Base-by-base conservation (phyloP, 345 rosid species). In the Ricinus communis region DNA sequence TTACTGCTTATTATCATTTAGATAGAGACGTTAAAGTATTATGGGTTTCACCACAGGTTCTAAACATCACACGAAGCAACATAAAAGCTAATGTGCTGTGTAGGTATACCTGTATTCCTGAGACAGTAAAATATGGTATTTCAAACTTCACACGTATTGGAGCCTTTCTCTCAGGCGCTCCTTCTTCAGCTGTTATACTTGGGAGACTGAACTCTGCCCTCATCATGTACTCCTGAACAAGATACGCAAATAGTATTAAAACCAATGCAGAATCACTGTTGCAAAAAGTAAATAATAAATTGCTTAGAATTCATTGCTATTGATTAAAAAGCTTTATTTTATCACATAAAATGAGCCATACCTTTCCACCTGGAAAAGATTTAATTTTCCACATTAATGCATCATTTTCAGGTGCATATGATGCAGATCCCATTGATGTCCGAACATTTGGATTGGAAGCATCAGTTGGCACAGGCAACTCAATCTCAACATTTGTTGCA, bases 381-480 rank as follows among this genome's bases (percentile, higher is more conserved):
- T 80, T 87, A 59, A 89, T 85, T 82, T 87, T 89, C 96, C 96
- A 90, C 72, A 90, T 80, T 68, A 90, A 71, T 65, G 92, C 89
- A 79, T 90, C 92, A 66, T 82, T 85, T 77, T 90, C 96, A 19
- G 95, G 96, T 68, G 92, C 92, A 81, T 87, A 91, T 25, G 96
- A 41, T 2, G 98, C 97, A 72, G 96, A 91, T 27, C 98, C 98
- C 88, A 94, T 88, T 55, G 95, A 90, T 60, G 98, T 94, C 70
- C 97, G 85, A 30, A 91, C 80, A 63, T 85, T 87, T 68, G 96
- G 97, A 84, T 89, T 94, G 31, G 97, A 86, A 78, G 95, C 93
- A 85, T 94, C 97, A 55, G 85, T 74, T 74, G 80, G 91, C 72
- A 88, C 93, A 33, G 87, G 87, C 76, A 86, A 80, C 72, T 82